Percentiles rank a stretch among this genome's conserved stretches.
These are phyloP conservation scores for Syzygium aromaticum DNA, from an alignment of 345 rosid genomes.

Conservation along the genomic window DNA sequence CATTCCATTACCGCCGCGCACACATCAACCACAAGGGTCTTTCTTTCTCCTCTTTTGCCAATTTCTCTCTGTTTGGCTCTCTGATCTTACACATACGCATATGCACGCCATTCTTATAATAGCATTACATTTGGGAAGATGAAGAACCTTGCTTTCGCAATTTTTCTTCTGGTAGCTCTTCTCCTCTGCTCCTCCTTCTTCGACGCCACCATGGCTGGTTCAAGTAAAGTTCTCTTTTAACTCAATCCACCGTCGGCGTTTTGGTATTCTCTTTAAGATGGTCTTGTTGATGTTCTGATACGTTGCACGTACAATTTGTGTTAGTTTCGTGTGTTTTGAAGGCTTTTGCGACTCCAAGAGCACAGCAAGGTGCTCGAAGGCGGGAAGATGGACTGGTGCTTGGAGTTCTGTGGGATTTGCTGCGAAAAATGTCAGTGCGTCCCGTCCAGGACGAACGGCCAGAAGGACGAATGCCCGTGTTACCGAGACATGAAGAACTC, in stretches of 20 bases:
- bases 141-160: conserved; percentile 7
- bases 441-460: conserved; percentile 69
- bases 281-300: not conserved
- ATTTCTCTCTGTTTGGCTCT: not conserved
- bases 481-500: conserved; percentile 46
- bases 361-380: conserved; percentile 42
- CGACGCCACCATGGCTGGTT: not conserved
- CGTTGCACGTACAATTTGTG: not conserved
- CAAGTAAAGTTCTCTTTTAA: not conserved
- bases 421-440: conserved; percentile 64
- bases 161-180: conserved; percentile 1
- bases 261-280: not conserved
- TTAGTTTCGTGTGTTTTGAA: not conserved
- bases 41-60: not conserved
- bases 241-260: not conserved
- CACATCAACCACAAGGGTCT: not conserved
- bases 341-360: conserved; percentile 33
- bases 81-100: not conserved
- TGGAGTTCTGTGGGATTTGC: conserved; percentile 67
- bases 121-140: not conserved
- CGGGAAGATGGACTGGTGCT: conserved; percentile 48
- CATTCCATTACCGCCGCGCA: not conserved
- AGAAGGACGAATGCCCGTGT: conserved; percentile 61
- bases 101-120: not conserved
- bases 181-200: conserved; percentile 2